A percentile compares a stretch with the other conserved stretches of the same genome.
Evolutionary conservation across 129 eudicot species (phyloP).

Genomic region (Arctium minus): DNA sequence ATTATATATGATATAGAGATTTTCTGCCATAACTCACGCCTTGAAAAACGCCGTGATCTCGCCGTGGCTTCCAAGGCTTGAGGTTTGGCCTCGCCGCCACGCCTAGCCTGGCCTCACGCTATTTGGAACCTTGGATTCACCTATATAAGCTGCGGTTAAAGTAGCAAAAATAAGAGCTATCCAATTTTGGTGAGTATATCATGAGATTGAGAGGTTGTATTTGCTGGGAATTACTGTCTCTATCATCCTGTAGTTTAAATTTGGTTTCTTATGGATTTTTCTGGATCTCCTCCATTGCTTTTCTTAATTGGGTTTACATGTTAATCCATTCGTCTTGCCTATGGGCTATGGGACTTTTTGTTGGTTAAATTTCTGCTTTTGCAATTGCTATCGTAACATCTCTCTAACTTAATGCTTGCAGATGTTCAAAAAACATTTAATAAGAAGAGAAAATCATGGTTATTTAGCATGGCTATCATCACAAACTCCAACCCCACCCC

Average conservation of each 20-base stretch:
- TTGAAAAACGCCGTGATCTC: too few species aligned
- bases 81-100: too few species aligned
- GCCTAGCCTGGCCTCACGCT: too few species aligned
- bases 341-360: neutral
- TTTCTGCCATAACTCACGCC: too few species aligned
- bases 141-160: neutral
- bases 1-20: too few species aligned
- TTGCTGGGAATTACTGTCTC: neutral
- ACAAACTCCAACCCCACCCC: neutral
- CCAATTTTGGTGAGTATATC: neutral
- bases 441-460: neutral
- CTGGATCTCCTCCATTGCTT: neutral
- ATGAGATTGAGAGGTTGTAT: neutral
- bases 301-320: neutral
- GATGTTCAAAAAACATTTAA: neutral
- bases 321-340: neutral
- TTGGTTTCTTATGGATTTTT: neutral
- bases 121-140: neutral
- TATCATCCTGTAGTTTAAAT: neutral
- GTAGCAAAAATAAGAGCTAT: neutral
- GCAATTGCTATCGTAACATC: neutral
- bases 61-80: too few species aligned
- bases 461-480: neutral
- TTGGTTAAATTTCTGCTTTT: neutral
- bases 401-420: neutral